Evolutionary conservation across 768 basidiomycete species (phyloP).

Genomic region (Crucibulum laeve): DNA sequence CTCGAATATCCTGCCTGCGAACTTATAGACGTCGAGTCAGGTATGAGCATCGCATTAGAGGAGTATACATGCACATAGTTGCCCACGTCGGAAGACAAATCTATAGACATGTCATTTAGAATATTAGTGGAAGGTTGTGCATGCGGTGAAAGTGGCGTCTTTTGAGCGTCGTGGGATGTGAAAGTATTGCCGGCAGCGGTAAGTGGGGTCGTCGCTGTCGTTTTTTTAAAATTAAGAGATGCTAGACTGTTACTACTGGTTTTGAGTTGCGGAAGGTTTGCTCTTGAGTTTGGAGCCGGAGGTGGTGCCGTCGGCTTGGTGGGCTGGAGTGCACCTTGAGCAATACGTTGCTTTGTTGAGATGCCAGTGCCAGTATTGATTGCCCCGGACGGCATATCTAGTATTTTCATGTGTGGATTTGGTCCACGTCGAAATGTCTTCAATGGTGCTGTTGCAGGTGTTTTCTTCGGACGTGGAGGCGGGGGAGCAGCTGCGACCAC

Average conservation of each 20-base stretch:
- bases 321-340: constrained; percentile 32
- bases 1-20: no score
- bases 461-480: constrained; percentile 8
- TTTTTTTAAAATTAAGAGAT: constrained; percentile 43
- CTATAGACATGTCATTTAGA: constrained; percentile 1
- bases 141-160: constrained; percentile 1
- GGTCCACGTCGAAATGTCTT: constrained; percentile 13
- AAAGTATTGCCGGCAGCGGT: constrained; percentile 12
- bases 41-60: neutral
- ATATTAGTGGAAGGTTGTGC: constrained; percentile 3
- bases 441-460: constrained; percentile 3
- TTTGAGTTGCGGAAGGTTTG: constrained; percentile 6
- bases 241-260: constrained; percentile 10
- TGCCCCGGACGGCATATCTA: constrained; percentile 8
- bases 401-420: constrained; percentile 18
- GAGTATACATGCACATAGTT: neutral
- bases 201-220: constrained; percentile 10
- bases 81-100: constrained; percentile 2
- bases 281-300: constrained; percentile 9
- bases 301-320: constrained; percentile 28
- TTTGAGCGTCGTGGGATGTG: constrained; percentile 14
- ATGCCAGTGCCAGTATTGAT: constrained; percentile 27
- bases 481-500: constrained; percentile 7
- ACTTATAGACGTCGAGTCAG: no score
- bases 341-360: constrained; percentile 47